A percentile compares a stretch with the other conserved stretches of the same genome.
Conservation (phyloP, 768 basidiomycete genomes). For the Auriscalpium microsporum region DNA sequence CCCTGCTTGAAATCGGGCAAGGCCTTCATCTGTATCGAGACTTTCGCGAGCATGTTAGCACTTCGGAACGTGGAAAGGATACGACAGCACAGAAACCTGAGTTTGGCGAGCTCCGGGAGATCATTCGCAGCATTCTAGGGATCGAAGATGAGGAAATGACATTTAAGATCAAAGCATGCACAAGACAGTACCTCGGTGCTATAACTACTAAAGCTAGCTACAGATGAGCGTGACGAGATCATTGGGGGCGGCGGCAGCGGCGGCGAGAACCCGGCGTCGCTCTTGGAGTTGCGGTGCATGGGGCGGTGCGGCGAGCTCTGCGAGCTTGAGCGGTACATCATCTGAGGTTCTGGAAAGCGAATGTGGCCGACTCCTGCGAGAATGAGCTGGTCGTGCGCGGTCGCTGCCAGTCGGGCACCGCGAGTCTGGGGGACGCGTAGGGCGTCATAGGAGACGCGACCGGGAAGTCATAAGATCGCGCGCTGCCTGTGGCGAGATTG, state of each 20-base stretch:
- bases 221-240: constrained; percentile 1
- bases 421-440: background rate
- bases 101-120: constrained; percentile 13
- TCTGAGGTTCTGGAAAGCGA: constrained; percentile 44
- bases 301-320: constrained; percentile 19
- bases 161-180: background rate
- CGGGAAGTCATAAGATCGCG: background rate
- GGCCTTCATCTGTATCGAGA: constrained; percentile 52
- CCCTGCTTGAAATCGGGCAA: constrained; percentile 61
- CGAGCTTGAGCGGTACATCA: constrained; percentile 38
- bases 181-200: constrained; percentile 5
- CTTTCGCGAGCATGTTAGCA: constrained; percentile 24
- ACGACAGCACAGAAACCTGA: background rate
- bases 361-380: constrained; percentile 14
- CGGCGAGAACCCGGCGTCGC: background rate
- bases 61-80: too few species aligned
- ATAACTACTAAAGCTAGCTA: background rate
- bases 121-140: constrained; percentile 10
- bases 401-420: constrained; percentile 7
- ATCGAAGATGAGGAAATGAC: background rate
- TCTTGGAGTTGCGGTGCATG: constrained; percentile 1
- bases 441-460: background rate
- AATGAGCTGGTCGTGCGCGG: constrained; percentile 13
- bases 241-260: background rate
- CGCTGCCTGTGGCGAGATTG: background rate